Evolutionary conservation across 192 early-diverging fungal species (phyloP).

Genomic region (Jimgerdemannia lactiflua): DNA sequence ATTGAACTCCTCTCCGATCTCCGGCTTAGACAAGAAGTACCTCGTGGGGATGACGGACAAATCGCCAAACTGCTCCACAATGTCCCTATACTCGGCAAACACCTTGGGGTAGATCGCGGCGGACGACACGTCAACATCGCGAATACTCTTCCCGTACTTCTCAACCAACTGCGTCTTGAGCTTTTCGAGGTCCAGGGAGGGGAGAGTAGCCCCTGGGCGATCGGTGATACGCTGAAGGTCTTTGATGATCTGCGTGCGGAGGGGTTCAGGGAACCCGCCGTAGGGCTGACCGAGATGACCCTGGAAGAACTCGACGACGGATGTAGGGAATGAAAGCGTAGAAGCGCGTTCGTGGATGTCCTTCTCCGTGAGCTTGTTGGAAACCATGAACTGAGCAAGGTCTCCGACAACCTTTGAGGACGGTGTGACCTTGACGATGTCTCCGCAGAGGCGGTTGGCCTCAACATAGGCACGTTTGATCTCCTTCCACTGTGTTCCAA

Average conservation of each 20-base stretch:
- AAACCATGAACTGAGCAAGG: slow-evolving; percentile 97
- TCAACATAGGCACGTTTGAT: slow-evolving; percentile 90
- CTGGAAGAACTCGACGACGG: slow-evolving; percentile 97
- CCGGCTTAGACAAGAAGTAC: slow-evolving; percentile 84
- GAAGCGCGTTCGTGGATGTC: slow-evolving; percentile 76
- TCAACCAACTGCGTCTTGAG: slow-evolving; percentile 74
- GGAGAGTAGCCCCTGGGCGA: slow-evolving; percentile 80
- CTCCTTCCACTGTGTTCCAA: slow-evolving; percentile 92
- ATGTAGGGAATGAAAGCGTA: slow-evolving; percentile 89
- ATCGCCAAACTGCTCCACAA: slow-evolving; percentile 79
- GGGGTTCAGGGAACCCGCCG: slow-evolving; percentile 92
- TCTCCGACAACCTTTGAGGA: slow-evolving; percentile 98
- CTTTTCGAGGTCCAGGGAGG: slow-evolving; percentile 72
- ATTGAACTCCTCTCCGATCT: slow-evolving; percentile 87
- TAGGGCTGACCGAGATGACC: slow-evolving; percentile 93
- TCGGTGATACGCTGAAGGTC: slow-evolving; percentile 74
- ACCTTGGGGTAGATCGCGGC: slow-evolving; percentile 94
- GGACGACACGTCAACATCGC: slow-evolving; percentile 83
- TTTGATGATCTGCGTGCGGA: slow-evolving; percentile 81
- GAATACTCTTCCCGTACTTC: slow-evolving; percentile 78
- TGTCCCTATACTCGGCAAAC: slow-evolving; percentile 78
- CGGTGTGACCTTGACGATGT: slow-evolving; percentile 97
- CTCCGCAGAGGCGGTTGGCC: slow-evolving; percentile 91
- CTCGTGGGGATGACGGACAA: slow-evolving; percentile 88
- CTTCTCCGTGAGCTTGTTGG: slow-evolving; percentile 72